Evolutionary conservation across 345 rosid genomes (phyloP).

Genomic region (Euphorbia tirucalli): DNA sequence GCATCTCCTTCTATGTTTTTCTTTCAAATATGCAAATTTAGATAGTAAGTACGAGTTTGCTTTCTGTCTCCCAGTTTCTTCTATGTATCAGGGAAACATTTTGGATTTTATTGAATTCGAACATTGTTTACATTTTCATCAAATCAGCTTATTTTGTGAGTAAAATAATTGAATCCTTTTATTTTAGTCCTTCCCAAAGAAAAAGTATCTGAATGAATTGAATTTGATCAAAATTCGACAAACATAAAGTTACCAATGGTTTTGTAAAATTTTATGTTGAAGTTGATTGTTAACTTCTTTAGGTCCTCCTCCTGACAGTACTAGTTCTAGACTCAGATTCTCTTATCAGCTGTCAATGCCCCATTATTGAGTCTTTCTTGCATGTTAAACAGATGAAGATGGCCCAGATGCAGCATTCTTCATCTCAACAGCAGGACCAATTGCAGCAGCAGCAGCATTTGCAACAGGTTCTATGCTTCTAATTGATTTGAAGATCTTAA

Average conservation of each 20-base stretch:
- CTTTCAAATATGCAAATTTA: neutral
- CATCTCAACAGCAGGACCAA: constrained; percentile 53
- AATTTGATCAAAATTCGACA: no score
- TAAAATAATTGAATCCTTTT: no score
- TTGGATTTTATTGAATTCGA: neutral
- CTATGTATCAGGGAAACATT: neutral
- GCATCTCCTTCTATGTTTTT: constrained; percentile 2
- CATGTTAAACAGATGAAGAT: constrained; percentile 47
- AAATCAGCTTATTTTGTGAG: neutral
- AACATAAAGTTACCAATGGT: no score
- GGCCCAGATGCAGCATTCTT: constrained; percentile 50
- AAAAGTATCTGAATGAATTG: neutral
- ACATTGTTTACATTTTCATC: neutral
- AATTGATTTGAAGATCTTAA: constrained; percentile 8
- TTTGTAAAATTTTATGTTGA: neutral
- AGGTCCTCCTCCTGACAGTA: neutral
- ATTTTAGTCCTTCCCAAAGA: neutral
- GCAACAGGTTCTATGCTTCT: constrained; percentile 41
- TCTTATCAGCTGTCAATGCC: constrained; percentile 1
- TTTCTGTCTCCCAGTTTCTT: neutral
- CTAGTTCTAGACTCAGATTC: neutral
- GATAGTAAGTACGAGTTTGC: neutral
- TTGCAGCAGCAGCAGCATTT: constrained; percentile 46
- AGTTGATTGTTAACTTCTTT: neutral
- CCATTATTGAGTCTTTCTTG: constrained; percentile 3